Percentiles rank a stretch among this genome's conserved stretches.
Conservation (phyloP, 2,329 filamentous ascomycete genomes). For the Proliferodiscus dingleyae region DNA sequence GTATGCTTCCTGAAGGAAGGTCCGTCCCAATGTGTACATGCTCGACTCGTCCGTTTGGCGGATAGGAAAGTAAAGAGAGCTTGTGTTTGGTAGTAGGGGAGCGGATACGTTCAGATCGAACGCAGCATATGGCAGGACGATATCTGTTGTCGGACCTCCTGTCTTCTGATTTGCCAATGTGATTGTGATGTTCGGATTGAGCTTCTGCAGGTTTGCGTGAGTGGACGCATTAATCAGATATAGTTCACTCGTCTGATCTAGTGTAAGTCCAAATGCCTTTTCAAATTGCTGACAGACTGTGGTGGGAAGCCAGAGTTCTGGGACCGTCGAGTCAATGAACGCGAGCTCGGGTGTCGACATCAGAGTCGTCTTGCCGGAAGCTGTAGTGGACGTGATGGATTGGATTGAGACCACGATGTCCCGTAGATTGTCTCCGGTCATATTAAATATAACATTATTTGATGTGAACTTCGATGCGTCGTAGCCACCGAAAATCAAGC, state of each 20-base stretch:
- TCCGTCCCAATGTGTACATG: conserved; percentile 25
- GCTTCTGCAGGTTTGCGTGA: conserved; percentile 22
- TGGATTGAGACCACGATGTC: conserved; percentile 37
- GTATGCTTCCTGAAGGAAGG: conserved; percentile 30
- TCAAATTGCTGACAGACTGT: conserved; percentile 32
- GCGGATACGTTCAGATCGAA: conserved; percentile 24
- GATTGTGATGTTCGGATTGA: conserved; percentile 30
- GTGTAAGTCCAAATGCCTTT: conserved; percentile 30
- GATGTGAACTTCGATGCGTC: conserved; percentile 36
- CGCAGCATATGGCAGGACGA: conserved; percentile 25
- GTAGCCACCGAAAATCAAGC: conserved; percentile 39
- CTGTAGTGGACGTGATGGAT: conserved; percentile 31
- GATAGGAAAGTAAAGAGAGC: conserved; percentile 26
- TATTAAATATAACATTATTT: conserved; percentile 35
- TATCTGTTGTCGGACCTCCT: conserved; percentile 18
- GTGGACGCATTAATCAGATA: conserved; percentile 30
- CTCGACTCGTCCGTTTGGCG: conserved; percentile 14
- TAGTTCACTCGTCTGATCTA: conserved; percentile 23
- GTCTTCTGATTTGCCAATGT: conserved; percentile 21
- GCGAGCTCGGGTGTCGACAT: conserved; percentile 20
- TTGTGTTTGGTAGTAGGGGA: conserved; percentile 17
- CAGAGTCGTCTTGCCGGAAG: conserved; percentile 16
- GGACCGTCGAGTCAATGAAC: conserved; percentile 32
- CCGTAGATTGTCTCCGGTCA: conserved; percentile 36
- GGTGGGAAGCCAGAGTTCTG: conserved; percentile 33